These are phyloP conservation scores for Candolleomyces aberdarensis DNA, from an alignment of 768 basidiomycete species.

Conservation along the genomic window DNA sequence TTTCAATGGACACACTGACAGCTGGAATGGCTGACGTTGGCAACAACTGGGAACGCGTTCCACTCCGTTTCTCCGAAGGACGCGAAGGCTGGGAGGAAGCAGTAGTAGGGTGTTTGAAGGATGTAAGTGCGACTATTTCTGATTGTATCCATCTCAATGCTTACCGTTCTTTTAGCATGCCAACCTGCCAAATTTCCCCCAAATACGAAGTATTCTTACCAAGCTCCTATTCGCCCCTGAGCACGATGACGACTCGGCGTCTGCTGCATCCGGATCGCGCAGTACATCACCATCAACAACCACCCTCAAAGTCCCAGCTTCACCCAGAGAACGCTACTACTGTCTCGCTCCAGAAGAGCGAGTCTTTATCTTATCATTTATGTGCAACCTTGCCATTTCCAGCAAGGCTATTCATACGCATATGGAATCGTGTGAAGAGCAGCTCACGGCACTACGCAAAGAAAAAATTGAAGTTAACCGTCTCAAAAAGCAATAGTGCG, in stretches of 20 bases:
- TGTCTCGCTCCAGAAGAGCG: conserved; percentile 73
- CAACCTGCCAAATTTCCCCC: conserved; percentile 67
- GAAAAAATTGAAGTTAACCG: conserved; percentile 95
- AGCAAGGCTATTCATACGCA: conserved; percentile 85
- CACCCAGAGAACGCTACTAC: conserved; percentile 70
- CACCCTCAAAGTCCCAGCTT: conserved; percentile 40
- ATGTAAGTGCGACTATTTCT: conserved; percentile 53
- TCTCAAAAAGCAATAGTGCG: conserved; percentile 79
- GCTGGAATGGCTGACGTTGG: conserved; percentile 75
- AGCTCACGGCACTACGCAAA: conserved; percentile 89
- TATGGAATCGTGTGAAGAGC: conserved; percentile 88
- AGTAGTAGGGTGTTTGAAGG: conserved; percentile 82
- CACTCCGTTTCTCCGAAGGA: conserved; percentile 66
- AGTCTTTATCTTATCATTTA: conserved; percentile 80
- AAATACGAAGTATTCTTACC: conserved; percentile 67
- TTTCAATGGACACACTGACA: conserved; percentile 60
- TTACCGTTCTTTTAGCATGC: conserved; percentile 54
- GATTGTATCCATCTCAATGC: conserved; percentile 1
- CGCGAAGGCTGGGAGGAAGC: conserved; percentile 92
- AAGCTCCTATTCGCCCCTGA: conserved; percentile 72
- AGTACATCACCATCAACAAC: conserved; percentile 43
- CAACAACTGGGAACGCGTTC: conserved; percentile 84
- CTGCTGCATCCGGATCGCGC: conserved; percentile 46
- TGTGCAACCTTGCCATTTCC: conserved; percentile 87
- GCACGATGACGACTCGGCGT: conserved; percentile 33